Evolutionary conservation across 1,139 yeast genomes (phyloP).

Genomic region (Taphrina confusa): DNA sequence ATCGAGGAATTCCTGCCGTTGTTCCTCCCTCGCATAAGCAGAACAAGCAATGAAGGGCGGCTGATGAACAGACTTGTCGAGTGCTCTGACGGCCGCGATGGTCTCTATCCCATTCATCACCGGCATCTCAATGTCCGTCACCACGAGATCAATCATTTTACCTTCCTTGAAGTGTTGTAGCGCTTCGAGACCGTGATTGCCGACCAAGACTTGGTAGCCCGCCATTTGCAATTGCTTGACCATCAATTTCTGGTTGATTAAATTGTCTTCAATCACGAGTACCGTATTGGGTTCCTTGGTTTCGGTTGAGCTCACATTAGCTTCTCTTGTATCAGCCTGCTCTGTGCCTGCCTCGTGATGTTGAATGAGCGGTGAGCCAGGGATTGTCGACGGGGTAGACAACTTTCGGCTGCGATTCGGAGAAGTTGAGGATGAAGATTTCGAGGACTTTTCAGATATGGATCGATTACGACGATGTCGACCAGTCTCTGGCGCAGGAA

Average conservation of each 20-base stretch:
- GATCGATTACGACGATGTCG: slow-evolving; percentile 6
- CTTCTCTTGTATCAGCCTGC: no score
- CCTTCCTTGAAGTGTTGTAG: slow-evolving; percentile 23
- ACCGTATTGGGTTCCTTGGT: not conserved
- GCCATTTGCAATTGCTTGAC: slow-evolving; percentile 29
- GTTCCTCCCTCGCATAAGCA: slow-evolving; percentile 33
- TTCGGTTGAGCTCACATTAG: no score
- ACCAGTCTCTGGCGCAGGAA: slow-evolving; percentile 3
- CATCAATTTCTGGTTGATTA: slow-evolving; percentile 33
- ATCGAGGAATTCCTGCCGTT: slow-evolving; percentile 15
- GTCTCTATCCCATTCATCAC: slow-evolving; percentile 30
- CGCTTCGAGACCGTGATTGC: slow-evolving; percentile 36
- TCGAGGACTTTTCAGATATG: not conserved
- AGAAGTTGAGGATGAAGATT: not conserved
- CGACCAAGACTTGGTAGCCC: slow-evolving; percentile 34
- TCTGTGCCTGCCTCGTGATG: no score
- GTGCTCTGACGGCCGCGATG: slow-evolving; percentile 12
- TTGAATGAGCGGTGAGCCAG: not conserved
- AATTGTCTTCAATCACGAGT: slow-evolving; percentile 35
- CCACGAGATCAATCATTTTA: slow-evolving; percentile 10
- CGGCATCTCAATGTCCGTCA: slow-evolving; percentile 32
- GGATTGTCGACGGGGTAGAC: not conserved
- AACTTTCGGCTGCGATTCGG: not conserved
- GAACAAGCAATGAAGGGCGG: slow-evolving; percentile 31
- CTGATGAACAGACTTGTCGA: not conserved